These are phyloP conservation scores for Metarhizium robertsii DNA, from an alignment of 2,329 filamentous ascomycete genomes.

Conservation along the genomic window DNA sequence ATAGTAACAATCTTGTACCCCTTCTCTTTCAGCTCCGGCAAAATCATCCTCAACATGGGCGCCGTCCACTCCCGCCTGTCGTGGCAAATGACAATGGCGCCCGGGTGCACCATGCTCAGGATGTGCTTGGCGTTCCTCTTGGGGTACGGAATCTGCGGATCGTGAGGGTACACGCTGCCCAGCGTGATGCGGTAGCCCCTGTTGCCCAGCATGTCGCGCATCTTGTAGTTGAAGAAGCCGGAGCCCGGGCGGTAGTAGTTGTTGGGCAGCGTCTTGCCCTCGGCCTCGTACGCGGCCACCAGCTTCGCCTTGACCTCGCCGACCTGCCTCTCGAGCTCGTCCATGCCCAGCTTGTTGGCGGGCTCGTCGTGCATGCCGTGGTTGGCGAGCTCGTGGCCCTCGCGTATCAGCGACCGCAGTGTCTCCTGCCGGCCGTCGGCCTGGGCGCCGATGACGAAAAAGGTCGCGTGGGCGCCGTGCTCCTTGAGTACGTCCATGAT, in stretches of 20 bases:
- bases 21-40: constrained; percentile 59
- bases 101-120: constrained; percentile 67
- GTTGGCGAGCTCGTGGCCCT: constrained; percentile 69
- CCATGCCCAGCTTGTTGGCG: constrained; percentile 49
- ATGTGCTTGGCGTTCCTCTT: constrained; percentile 69
- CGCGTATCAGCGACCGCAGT: constrained; percentile 47
- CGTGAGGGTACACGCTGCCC: constrained; percentile 81
- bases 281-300: constrained; percentile 42
- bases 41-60: constrained; percentile 64
- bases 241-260: constrained; percentile 77
- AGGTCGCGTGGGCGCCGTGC: constrained; percentile 66
- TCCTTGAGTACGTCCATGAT: constrained; percentile 60
- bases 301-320: constrained; percentile 53
- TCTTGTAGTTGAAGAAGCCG: constrained; percentile 67
- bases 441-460: constrained; percentile 82
- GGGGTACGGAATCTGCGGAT: constrained; percentile 69
- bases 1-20: constrained; percentile 68
- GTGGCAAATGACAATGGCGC: constrained; percentile 78
- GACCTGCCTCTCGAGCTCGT: constrained; percentile 55
- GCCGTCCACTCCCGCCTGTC: constrained; percentile 75
- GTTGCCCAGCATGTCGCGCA: constrained; percentile 50
- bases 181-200: constrained; percentile 67
- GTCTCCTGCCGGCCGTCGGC: constrained; percentile 46
- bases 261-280: constrained; percentile 34
- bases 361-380: constrained; percentile 87